Conservation (phyloP, 2,329 filamentous ascomycete species). For the Ophiostoma pallidulum region DNA sequence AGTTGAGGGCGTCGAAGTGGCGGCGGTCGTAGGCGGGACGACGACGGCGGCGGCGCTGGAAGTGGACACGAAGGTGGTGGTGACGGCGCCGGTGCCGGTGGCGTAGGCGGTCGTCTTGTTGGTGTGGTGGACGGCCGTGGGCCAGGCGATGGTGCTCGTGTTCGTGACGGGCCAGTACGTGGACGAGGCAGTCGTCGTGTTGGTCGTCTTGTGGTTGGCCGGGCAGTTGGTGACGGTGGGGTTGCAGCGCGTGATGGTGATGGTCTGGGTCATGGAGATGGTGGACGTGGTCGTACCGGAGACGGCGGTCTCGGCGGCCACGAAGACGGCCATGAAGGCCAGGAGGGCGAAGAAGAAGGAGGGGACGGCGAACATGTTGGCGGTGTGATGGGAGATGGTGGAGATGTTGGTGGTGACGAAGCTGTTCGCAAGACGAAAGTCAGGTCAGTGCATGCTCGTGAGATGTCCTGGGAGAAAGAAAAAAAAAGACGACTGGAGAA, state of each 20-base stretch:
- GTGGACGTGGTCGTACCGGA: constrained; percentile 35
- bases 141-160: constrained; percentile 16
- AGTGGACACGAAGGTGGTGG: no score
- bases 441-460: no score
- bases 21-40: constrained; percentile 1
- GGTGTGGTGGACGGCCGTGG: constrained; percentile 18
- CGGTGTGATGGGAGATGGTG: not conserved
- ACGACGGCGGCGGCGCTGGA: constrained; percentile 6
- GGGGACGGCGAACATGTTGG: constrained; percentile 9
- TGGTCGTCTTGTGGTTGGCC: constrained; percentile 24
- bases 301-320: constrained; percentile 23
- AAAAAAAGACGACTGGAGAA: no score
- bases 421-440: no score
- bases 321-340: constrained; percentile 31
- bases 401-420: no score
- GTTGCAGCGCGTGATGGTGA: constrained; percentile 41
- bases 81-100: constrained; percentile 16
- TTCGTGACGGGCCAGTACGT: constrained; percentile 16
- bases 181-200: constrained; percentile 20
- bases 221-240: constrained; percentile 36
- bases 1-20: constrained; percentile 7
- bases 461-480: no score
- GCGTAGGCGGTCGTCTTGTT: constrained; percentile 18
- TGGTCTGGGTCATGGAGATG: constrained; percentile 33
- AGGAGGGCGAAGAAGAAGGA: constrained; percentile 13